Evolutionary conservation across 805 yeast genomes (phyloP).

Genomic region (Saccharomycopsis malanga): DNA sequence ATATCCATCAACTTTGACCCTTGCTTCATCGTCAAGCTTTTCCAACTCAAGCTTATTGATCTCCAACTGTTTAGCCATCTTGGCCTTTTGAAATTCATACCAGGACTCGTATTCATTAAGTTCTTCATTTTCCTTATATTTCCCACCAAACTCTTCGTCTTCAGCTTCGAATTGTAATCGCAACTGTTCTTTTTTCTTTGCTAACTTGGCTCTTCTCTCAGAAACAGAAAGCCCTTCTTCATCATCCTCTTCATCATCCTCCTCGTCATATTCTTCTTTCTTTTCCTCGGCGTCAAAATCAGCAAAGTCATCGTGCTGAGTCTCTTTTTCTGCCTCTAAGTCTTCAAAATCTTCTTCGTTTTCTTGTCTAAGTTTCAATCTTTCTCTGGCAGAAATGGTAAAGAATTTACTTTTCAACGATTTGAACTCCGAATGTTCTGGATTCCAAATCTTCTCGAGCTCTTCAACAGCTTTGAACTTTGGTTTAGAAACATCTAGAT

Average conservation of each 20-base stretch:
- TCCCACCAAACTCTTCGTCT: conserved; percentile 38
- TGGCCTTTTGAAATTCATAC: conserved; percentile 96
- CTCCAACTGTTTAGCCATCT: conserved; percentile 92
- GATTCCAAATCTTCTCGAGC: conserved; percentile 16
- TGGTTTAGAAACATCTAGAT: conserved; percentile 14
- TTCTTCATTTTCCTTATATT: conserved; percentile 49
- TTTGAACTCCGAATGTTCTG: conserved; percentile 26
- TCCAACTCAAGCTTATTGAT: conserved; percentile 79
- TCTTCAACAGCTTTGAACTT: conserved; percentile 8
- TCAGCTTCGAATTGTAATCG: conserved; percentile 86
- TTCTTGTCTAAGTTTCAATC: conserved; percentile 23
- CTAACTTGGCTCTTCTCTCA: conserved; percentile 18
- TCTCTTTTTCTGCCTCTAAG: conserved; percentile 31
- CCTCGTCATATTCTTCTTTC: conserved; percentile 36
- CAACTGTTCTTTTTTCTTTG: conserved; percentile 76
- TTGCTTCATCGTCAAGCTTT: conserved; percentile 64
- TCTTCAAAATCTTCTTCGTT: conserved; percentile 24
- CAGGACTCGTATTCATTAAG: conserved; percentile 88
- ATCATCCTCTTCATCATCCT: conserved; percentile 34
- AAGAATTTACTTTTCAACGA: conserved; percentile 25
- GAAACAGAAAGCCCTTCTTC: conserved; percentile 27
- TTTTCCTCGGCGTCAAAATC: conserved; percentile 48
- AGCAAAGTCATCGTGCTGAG: conserved; percentile 41
- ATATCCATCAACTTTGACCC: conserved; percentile 82
- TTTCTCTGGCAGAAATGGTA: conserved; percentile 20